phyloP scores from a whole-genome alignment of 768 basidiomycete species.

The Tricholoma sp. region DNA sequence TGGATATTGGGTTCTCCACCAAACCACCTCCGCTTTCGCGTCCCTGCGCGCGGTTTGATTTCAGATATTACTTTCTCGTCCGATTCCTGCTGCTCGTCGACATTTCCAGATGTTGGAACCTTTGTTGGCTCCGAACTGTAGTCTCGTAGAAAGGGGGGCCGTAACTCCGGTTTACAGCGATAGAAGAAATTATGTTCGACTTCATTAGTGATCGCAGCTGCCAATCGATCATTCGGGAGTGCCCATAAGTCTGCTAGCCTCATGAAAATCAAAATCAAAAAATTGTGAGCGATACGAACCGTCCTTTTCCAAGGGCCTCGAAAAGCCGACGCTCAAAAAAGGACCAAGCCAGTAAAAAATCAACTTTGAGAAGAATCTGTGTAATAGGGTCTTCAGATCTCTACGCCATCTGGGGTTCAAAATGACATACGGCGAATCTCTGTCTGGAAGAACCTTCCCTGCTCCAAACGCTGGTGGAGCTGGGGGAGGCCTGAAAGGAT shows the following conservation, averaged over 20 bases:
- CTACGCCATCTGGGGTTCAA: neutral
- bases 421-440: slow-evolving; percentile 28
- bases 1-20: neutral
- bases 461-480: slow-evolving; percentile 46
- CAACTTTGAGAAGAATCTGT: slow-evolving; percentile 40
- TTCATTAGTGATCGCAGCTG: slow-evolving; percentile 31
- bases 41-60: neutral
- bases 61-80: neutral
- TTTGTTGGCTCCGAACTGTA: neutral
- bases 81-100: neutral
- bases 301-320: slow-evolving; percentile 51
- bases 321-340: slow-evolving; percentile 53
- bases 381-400: neutral
- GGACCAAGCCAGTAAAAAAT: slow-evolving; percentile 51
- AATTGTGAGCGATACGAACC: slow-evolving; percentile 29
- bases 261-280: neutral
- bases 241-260: slow-evolving; percentile 45
- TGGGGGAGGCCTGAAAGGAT: slow-evolving; percentile 37
- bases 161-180: slow-evolving; percentile 45
- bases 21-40: neutral
- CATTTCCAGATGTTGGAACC: neutral
- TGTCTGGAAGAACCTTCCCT: slow-evolving; percentile 42
- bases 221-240: slow-evolving; percentile 34
- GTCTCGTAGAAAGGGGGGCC: slow-evolving; percentile 30
- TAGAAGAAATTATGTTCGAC: slow-evolving; percentile 44